phyloP scores from a whole-genome alignment of 2,329 filamentous ascomycete genomes.

The Paraphaeosphaeria minitans region DNA sequence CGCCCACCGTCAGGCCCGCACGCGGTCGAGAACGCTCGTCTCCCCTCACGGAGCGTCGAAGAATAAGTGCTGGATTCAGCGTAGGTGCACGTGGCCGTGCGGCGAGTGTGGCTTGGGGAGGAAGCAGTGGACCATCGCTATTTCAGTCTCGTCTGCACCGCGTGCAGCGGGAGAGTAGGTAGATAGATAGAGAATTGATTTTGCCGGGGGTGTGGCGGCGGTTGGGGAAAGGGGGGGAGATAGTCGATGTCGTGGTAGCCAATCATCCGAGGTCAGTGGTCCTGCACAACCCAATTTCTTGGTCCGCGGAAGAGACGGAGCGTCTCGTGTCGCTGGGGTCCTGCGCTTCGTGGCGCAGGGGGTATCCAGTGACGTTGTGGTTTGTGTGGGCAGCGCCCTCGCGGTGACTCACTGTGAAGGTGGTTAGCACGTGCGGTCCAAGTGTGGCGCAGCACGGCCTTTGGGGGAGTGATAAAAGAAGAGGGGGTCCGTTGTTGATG shows the following conservation, averaged over 20 bases:
- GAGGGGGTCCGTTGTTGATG: not conserved
- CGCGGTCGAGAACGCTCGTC: not conserved
- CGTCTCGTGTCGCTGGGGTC: not conserved
- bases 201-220: no score
- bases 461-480: not conserved
- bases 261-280: conserved; percentile 7
- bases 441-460: conserved; percentile 6
- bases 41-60: conserved; percentile 2
- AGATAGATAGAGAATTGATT: no score
- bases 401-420: conserved; percentile 3
- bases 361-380: not conserved
- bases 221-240: not conserved
- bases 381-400: not conserved
- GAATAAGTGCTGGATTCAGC: conserved; percentile 4
- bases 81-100: conserved; percentile 7
- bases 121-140: conserved; percentile 2
- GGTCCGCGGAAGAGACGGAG: conserved; percentile 1
- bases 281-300: conserved; percentile 9
- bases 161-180: no score
- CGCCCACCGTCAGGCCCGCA: not conserved
- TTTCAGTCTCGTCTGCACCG: no score
- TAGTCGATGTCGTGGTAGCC: conserved; percentile 10
- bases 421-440: not conserved
- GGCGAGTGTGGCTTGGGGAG: conserved; percentile 1
- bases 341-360: not conserved